Evolutionary conservation across 2,329 filamentous ascomycete genomes (phyloP).

Genomic region (Colletotrichum phormii): DNA sequence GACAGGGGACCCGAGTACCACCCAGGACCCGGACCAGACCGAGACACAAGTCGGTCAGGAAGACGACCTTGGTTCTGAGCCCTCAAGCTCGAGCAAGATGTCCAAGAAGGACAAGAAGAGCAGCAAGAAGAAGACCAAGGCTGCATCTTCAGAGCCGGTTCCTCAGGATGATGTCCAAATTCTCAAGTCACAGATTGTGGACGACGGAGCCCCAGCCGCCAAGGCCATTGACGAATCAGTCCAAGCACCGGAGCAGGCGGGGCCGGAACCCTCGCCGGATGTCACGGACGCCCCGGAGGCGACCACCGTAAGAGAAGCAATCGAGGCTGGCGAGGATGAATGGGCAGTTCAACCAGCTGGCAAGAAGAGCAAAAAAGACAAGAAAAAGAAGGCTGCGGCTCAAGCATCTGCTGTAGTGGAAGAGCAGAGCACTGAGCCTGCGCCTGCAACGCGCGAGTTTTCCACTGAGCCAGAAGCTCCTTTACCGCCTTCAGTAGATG

Average conservation of each 20-base stretch:
- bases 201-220: slow-evolving; percentile 14
- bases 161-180: slow-evolving; percentile 15
- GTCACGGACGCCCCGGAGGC: background rate
- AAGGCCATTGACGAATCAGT: background rate
- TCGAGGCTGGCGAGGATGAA: slow-evolving; percentile 33
- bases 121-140: slow-evolving; percentile 29
- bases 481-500: background rate
- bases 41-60: slow-evolving; percentile 10
- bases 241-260: slow-evolving; percentile 13
- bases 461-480: background rate
- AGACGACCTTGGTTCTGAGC: slow-evolving; percentile 30
- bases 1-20: slow-evolving; percentile 24
- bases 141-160: slow-evolving; percentile 9
- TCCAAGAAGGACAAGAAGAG: slow-evolving; percentile 42
- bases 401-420: background rate
- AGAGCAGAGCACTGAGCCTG: slow-evolving; percentile 11
- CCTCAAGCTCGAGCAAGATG: slow-evolving; percentile 38
- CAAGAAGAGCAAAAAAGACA: slow-evolving; percentile 41
- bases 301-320: slow-evolving; percentile 10
- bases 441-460: background rate
- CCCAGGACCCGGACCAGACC: slow-evolving; percentile 18
- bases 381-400: slow-evolving; percentile 31
- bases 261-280: background rate
- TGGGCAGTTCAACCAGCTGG: slow-evolving; percentile 34
- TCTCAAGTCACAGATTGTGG: slow-evolving; percentile 3